Percentiles rank a stretch among this genome's conserved stretches.
Conservation (phyloP, 371 early-diverging fungal genomes). For the Mucor irregularis region DNA sequence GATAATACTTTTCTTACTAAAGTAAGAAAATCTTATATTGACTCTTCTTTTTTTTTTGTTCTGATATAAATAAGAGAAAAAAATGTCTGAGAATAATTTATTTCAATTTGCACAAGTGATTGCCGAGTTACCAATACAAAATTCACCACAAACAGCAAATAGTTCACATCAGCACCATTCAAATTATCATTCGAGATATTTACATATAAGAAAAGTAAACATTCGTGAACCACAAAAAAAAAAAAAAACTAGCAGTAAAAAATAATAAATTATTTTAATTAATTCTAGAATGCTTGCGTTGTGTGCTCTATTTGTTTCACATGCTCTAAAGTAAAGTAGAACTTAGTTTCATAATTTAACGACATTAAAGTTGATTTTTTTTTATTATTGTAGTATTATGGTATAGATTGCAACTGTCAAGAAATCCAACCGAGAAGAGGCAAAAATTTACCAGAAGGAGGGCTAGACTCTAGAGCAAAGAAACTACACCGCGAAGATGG, state of each 20-base stretch:
- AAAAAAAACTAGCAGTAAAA: not conserved
- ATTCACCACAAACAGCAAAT: not conserved
- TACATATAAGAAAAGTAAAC: constrained; percentile 7
- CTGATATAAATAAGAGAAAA: not conserved
- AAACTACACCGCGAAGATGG: constrained; percentile 21
- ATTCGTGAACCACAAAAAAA: not conserved
- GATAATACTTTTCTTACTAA: too few relatives aligned
- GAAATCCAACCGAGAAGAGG: constrained; percentile 38
- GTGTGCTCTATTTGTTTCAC: constrained; percentile 29
- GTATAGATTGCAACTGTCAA: constrained; percentile 25
- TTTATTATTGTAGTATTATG: constrained; percentile 25
- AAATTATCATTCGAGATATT: not conserved
- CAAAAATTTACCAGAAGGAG: constrained; percentile 32
- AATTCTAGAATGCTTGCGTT: constrained; percentile 30
- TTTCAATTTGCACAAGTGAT: constrained; percentile 26
- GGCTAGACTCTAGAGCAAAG: constrained; percentile 38
- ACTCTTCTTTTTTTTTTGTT: constrained; percentile 1
- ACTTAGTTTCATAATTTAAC: too few relatives aligned
- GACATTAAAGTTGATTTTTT: not conserved
- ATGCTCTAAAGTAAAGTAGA: constrained; percentile 23
- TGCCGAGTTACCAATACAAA: constrained; percentile 19
- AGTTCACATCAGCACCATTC: not conserved
- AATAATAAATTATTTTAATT: not conserved
- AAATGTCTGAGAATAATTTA: constrained; percentile 24
- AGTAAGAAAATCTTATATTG: too few relatives aligned